phyloP scores from a whole-genome alignment of 345 rosid species.

The Citrus mangshanensis region DNA sequence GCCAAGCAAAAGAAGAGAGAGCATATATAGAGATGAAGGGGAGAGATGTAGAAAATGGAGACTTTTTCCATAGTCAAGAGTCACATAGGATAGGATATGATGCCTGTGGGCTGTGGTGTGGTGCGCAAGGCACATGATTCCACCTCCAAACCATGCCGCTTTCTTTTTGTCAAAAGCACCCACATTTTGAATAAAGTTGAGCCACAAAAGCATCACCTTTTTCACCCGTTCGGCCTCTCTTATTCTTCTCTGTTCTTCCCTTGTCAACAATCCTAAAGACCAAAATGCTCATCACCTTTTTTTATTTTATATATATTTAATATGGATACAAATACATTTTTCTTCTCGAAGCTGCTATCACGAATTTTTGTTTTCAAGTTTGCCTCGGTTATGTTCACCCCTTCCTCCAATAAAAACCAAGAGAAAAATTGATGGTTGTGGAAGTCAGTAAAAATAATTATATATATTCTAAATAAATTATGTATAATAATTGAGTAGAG shows the following conservation, averaged over 20 bases:
- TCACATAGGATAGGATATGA: no score
- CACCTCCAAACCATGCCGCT: neutral
- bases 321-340: neutral
- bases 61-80: no score
- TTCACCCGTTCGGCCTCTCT: neutral
- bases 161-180: slow-evolving; percentile 15
- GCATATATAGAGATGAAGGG: no score
- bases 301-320: neutral
- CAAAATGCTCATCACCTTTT: neutral
- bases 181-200: slow-evolving; percentile 17
- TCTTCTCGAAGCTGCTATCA: neutral
- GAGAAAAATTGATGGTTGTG: no score
- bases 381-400: no score
- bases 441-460: no score
- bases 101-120: neutral
- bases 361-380: neutral
- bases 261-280: slow-evolving; percentile 3
- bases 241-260: neutral
- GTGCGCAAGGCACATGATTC: slow-evolving; percentile 8
- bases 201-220: slow-evolving; percentile 9
- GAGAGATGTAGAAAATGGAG: no score
- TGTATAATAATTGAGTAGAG: no score
- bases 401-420: no score
- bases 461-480: no score
- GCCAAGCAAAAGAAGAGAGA: neutral